Conservation (phyloP, 2,329 filamentous ascomycete species). For the Calycina marina region DNA sequence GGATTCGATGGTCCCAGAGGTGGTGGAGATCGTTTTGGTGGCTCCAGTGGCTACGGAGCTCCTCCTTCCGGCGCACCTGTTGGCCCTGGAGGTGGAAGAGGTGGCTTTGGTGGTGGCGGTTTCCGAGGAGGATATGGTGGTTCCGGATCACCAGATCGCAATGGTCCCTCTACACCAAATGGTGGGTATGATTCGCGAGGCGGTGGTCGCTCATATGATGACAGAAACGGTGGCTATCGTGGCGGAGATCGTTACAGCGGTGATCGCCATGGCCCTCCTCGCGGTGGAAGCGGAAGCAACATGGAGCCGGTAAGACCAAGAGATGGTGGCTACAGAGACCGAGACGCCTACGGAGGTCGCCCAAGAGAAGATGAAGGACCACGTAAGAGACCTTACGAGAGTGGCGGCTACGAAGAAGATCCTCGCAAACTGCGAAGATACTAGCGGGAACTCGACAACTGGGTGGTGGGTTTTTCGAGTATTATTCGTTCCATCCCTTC, state of each 20-base stretch:
- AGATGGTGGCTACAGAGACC: conserved; percentile 40
- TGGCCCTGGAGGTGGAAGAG: conserved; percentile 36
- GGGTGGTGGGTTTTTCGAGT: conserved; percentile 33
- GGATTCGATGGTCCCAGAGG: conserved; percentile 19
- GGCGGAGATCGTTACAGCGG: conserved; percentile 27
- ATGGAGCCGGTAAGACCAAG: conserved; percentile 66
- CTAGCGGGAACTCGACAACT: conserved; percentile 25
- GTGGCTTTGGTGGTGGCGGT: conserved; percentile 29
- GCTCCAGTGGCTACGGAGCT: conserved; percentile 34
- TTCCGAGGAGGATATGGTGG: conserved; percentile 21
- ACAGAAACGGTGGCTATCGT: conserved; percentile 35
- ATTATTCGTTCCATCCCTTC: conserved; percentile 24
- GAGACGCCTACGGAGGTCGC: conserved; percentile 36
- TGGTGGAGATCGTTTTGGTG: conserved; percentile 16
- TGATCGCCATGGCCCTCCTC: conserved; percentile 25
- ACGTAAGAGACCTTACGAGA: conserved; percentile 37
- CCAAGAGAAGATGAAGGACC: conserved; percentile 37
- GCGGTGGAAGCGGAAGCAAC: conserved; percentile 48
- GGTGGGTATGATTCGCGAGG: conserved; percentile 39
- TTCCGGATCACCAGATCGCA: conserved; percentile 22
- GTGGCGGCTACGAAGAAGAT: conserved; percentile 73
- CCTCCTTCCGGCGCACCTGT: conserved; percentile 45
- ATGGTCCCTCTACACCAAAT: conserved; percentile 16
- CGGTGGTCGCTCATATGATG: conserved; percentile 44
- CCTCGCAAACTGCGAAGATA: conserved; percentile 50